Evolutionary conservation across 2,329 filamentous ascomycete species (phyloP).

Genomic region (Lasiodiplodia citricola): DNA sequence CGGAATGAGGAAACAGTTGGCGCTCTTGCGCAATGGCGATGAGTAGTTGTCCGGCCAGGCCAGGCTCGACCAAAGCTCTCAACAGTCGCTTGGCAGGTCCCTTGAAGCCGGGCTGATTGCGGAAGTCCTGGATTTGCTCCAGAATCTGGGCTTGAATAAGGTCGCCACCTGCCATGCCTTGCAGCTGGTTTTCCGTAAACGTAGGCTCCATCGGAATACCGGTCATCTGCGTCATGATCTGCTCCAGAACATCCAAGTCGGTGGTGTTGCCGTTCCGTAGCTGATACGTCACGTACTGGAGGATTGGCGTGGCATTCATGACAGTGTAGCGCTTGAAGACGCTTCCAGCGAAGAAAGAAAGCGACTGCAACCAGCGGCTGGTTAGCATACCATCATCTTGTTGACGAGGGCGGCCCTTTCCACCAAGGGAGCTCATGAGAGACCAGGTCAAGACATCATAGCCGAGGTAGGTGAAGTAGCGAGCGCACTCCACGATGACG

Average conservation of each 20-base stretch:
- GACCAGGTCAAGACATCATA: constrained; percentile 96
- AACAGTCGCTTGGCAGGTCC: constrained; percentile 81
- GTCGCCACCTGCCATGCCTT: constrained; percentile 87
- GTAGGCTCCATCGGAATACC: constrained; percentile 86
- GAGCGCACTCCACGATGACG: constrained; percentile 90
- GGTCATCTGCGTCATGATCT: constrained; percentile 90
- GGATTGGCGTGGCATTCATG: constrained; percentile 81
- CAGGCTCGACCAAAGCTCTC: constrained; percentile 76
- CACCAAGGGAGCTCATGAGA: constrained; percentile 73
- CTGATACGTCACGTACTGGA: constrained; percentile 89
- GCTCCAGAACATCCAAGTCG: constrained; percentile 88
- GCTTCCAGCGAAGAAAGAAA: constrained; percentile 89
- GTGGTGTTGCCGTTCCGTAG: constrained; percentile 82
- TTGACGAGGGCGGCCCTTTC: constrained; percentile 62
- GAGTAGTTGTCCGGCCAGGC: constrained; percentile 81
- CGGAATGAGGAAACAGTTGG: constrained; percentile 80
- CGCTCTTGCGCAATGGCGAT: constrained; percentile 90
- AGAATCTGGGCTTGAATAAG: constrained; percentile 80
- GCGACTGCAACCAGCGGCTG: constrained; percentile 87
- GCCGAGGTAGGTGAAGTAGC: constrained; percentile 89
- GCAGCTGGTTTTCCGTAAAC: constrained; percentile 85
- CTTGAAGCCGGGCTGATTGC: constrained; percentile 61
- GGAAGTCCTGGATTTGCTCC: constrained; percentile 76
- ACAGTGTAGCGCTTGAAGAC: constrained; percentile 85
- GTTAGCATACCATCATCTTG: constrained; percentile 75